Conservation (phyloP, 169 alveolate species). For the Plasmodium ovale region DNA sequence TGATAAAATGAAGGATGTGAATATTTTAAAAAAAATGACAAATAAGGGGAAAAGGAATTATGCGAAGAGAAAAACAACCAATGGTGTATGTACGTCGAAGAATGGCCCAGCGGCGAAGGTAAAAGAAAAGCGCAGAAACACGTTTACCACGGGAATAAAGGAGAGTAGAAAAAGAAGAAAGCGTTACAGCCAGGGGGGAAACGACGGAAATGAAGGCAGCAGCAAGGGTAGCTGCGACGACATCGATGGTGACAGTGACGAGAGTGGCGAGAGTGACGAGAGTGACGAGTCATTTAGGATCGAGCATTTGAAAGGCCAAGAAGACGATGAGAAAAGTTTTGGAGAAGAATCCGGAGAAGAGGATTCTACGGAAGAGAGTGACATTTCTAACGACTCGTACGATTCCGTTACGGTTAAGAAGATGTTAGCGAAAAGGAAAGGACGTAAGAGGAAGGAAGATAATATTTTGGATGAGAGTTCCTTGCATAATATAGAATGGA, state of each 20-base stretch:
- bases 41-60: background rate
- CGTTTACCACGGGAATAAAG: background rate
- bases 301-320: conserved; percentile 7
- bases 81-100: background rate
- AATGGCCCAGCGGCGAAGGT: background rate
- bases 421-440: background rate
- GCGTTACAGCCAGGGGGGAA: background rate
- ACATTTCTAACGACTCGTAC: conserved; percentile 17
- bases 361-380: background rate
- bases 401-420: conserved; percentile 49
- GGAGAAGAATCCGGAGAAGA: background rate
- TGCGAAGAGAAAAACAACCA: conserved; percentile 11
- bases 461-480: conserved; percentile 80
- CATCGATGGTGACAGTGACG: conserved; percentile 33
- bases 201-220: conserved; percentile 11
- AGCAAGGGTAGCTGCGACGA: background rate
- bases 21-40: conserved; percentile 3
- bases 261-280: conserved; percentile 37
- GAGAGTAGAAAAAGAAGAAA: conserved; percentile 1
- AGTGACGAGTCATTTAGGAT: conserved; percentile 28
- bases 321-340: background rate
- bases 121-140: conserved; percentile 10
- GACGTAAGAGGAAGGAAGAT: conserved; percentile 31
- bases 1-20: background rate
- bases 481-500: conserved; percentile 83